Base-by-base conservation (phyloP, 2,329 filamentous ascomycete genomes). In the Cadophora sp. region DNA sequence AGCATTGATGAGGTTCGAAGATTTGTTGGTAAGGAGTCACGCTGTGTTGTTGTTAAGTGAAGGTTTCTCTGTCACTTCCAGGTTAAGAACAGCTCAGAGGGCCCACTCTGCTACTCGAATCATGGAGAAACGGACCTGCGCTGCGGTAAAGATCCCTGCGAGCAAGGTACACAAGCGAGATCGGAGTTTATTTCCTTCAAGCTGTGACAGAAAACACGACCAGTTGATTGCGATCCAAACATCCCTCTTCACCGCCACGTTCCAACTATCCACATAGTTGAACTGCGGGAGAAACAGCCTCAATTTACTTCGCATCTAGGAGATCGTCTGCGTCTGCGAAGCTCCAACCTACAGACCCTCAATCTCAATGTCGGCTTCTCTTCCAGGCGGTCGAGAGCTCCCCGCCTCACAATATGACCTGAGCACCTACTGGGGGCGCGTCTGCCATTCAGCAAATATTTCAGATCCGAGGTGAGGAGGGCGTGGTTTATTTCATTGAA, bases 341-440 rank as follows among this genome's bases (percentile, higher is more conserved):
- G 27, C 11, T 43, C 4, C 4, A 11, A 27, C 20, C 4, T 58
- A 16, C 33, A 27, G 18, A 1, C 5, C 33, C 30, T n/a, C 60
- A 11, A 55, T 39, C 66, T 68, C 47, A 45, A 91, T 91, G 89
- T 91, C 89, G 66, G 83, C 88, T 67, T 90, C 89, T 27, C 79
- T 91, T 39, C 87, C 88, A 59, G 89, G 89, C 67, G 81, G 81
- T 75, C 91, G 95, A 79, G 93, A 97, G 80, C 85, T 97, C 71
- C 96, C 96, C 69, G 88, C 89, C 65, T 99, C 96, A 64, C 93
- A 94, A 80, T 95, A 96, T 86, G 93, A 99, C 78, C 85, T 99
- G 76, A 88, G 81, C 78, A 97, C 94, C 56, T 99, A 99, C 82
- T 96, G 92, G 92, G 96, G 96, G 72, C 90, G 96, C 67, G 96